Conservation (phyloP, 2,329 filamentous ascomycete genomes). For the Elsinoe perseae region DNA sequence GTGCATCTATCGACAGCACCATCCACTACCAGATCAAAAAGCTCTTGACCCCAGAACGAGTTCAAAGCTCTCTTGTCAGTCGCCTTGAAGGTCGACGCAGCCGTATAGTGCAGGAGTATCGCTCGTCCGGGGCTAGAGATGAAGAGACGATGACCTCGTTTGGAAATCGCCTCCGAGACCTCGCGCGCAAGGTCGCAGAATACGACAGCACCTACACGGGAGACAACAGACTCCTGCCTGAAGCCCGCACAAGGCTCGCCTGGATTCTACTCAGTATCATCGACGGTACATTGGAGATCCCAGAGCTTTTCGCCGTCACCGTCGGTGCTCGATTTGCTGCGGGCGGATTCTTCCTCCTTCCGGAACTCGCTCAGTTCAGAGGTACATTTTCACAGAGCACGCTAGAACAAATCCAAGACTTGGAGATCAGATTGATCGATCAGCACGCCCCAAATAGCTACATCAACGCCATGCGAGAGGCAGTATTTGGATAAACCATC, state of each 20-base stretch:
- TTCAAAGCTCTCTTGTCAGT: not conserved
- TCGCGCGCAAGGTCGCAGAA: not conserved
- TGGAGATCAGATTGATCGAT: not conserved
- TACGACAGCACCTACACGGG: not conserved
- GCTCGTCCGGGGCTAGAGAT: not conserved
- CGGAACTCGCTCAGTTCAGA: not conserved
- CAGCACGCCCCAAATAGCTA: not conserved
- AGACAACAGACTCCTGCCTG: not conserved
- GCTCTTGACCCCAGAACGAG: not conserved
- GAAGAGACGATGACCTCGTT: not conserved
- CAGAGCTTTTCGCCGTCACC: not conserved
- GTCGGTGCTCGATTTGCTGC: not conserved
- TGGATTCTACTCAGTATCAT: not conserved
- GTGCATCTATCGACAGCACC: not conserved
- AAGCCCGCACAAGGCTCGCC: not conserved
- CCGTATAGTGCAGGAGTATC: not conserved
- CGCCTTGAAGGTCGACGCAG: not conserved
- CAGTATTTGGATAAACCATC: no score
- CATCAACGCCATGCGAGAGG: not conserved
- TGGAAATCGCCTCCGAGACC: not conserved
- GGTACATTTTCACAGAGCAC: not conserved
- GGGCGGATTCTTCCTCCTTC: not conserved
- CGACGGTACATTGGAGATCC: not conserved
- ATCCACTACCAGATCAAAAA: not conserved
- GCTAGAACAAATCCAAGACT: not conserved